These are phyloP conservation scores for Vigna reflexopilosa DNA, from an alignment of 306 rosid species.

Conservation along the genomic window DNA sequence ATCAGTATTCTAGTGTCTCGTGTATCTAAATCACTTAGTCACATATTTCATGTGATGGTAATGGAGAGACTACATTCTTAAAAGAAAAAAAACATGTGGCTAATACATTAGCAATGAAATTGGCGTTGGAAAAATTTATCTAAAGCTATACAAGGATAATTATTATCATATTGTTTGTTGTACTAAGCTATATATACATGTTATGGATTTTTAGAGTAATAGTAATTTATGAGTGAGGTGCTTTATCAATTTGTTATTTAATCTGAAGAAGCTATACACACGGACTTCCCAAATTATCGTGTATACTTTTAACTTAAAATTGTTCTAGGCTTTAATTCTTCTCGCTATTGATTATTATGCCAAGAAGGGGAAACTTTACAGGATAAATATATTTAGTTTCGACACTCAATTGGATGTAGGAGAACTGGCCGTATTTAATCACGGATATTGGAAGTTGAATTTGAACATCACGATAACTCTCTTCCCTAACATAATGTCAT, in stretches of 20 bases:
- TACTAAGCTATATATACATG: too few species aligned
- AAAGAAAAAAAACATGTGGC: not conserved
- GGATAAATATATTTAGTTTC: slow-evolving; percentile 54
- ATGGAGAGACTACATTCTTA: too few species aligned
- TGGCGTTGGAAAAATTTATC: not conserved
- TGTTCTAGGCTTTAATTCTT: slow-evolving; percentile 69
- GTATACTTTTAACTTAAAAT: too few species aligned
- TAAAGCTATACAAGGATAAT: not conserved
- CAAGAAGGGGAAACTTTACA: slow-evolving; percentile 78
- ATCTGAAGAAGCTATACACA: too few species aligned
- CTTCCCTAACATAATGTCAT: too few species aligned
- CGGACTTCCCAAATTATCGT: too few species aligned
- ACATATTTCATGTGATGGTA: too few species aligned
- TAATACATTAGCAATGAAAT: slow-evolving; percentile 16
- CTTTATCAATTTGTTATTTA: slow-evolving; percentile 59
- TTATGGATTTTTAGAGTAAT: slow-evolving; percentile 18
- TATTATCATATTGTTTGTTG: not conserved
- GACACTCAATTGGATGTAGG: slow-evolving; percentile 29
- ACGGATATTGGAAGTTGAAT: too few species aligned
- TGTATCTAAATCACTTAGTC: too few species aligned
- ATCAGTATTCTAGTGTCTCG: too few species aligned
- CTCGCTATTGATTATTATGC: slow-evolving; percentile 79
- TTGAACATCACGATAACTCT: too few species aligned
- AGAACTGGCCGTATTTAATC: not conserved
- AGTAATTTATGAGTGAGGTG: slow-evolving; percentile 48